Percentiles rank a stretch among this genome's conserved stretches.
Evolutionary conservation across 306 rosid species (phyloP).

Genomic region (Acacia melanoxylon): DNA sequence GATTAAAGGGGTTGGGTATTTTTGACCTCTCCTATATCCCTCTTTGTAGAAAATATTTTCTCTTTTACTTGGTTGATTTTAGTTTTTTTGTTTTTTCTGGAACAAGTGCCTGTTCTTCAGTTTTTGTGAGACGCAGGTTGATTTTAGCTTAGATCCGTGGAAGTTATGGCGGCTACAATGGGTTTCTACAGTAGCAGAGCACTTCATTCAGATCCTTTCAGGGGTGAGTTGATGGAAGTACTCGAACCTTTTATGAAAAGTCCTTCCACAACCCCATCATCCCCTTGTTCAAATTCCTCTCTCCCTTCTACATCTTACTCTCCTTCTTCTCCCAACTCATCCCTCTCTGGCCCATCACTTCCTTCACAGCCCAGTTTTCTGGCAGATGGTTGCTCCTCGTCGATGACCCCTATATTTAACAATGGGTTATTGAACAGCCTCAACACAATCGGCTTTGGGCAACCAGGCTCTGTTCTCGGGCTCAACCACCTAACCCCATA

Average conservation of each 20-base stretch:
- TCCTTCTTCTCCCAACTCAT: constrained; percentile 19
- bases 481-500: constrained; percentile 61
- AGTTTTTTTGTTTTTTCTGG: not conserved
- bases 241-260: constrained; percentile 95
- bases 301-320: constrained; percentile 33
- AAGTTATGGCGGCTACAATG: constrained; percentile 73
- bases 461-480: constrained; percentile 46
- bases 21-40: constrained; percentile 57
- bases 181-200: constrained; percentile 57
- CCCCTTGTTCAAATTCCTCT: constrained; percentile 32
- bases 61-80: not conserved
- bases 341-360: constrained; percentile 21
- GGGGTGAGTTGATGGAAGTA: constrained; percentile 97
- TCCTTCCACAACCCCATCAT: constrained; percentile 49
- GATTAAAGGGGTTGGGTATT: constrained; percentile 77
- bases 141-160: not conserved
- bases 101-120: constrained; percentile 52
- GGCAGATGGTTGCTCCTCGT: constrained; percentile 39
- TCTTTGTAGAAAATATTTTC: constrained; percentile 21
- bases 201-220: constrained; percentile 59
- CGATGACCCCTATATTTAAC: constrained; percentile 43
- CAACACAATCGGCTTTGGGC: constrained; percentile 44
- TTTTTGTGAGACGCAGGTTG: constrained; percentile 67
- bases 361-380: constrained; percentile 37
- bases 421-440: constrained; percentile 45